phyloP scores from a whole-genome alignment of 305 asterid genomes.

The Solanum aculeatissimum region DNA sequence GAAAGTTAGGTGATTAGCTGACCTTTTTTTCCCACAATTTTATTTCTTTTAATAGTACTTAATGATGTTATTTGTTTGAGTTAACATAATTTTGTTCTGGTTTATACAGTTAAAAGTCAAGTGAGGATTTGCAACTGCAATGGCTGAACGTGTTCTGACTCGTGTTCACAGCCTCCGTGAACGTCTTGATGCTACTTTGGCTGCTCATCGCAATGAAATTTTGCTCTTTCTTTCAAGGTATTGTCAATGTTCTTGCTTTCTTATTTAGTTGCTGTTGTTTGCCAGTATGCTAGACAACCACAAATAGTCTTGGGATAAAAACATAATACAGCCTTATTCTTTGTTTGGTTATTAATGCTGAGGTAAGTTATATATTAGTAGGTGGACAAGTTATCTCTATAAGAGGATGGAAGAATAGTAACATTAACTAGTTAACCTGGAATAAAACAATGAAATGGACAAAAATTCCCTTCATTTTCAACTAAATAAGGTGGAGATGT shows the following conservation, averaged over 20 bases:
- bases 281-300: background rate
- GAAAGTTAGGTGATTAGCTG: conserved; percentile 15
- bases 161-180: conserved; percentile 97
- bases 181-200: conserved; percentile 78
- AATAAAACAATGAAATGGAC: too few relatives aligned
- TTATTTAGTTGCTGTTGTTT: background rate
- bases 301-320: too few relatives aligned
- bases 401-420: too few relatives aligned
- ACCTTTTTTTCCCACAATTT: conserved; percentile 3
- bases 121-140: conserved; percentile 17
- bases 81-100: background rate
- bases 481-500: too few relatives aligned
- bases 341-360: too few relatives aligned
- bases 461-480: too few relatives aligned
- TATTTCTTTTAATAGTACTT: background rate
- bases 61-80: background rate
- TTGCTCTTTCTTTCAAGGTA: conserved; percentile 63
- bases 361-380: too few relatives aligned
- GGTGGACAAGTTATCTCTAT: too few relatives aligned
- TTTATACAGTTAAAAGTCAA: conserved; percentile 20
- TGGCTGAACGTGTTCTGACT: conserved; percentile 81
- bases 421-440: too few relatives aligned
- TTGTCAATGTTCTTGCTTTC: background rate
- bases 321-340: too few relatives aligned
- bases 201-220: conserved; percentile 69